Evolutionary conservation across 1,139 yeast genomes (phyloP).

Genomic region (Arxiozyma telluris): DNA sequence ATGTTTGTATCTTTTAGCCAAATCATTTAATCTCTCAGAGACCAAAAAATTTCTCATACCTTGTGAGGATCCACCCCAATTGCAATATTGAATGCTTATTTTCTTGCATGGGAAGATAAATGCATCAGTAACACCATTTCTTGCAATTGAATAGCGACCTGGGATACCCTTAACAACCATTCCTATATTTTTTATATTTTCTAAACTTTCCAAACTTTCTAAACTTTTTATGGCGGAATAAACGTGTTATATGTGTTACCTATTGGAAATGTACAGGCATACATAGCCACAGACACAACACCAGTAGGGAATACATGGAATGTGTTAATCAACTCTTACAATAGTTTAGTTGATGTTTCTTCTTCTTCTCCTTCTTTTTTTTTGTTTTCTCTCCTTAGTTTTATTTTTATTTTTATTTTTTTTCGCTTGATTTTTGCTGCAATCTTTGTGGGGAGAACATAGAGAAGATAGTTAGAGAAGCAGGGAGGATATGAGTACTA

Average conservation of each 20-base stretch:
- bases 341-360: no score
- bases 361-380: neutral
- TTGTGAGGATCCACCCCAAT: conserved; percentile 90
- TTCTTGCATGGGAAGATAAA: conserved; percentile 57
- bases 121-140: conserved; percentile 71
- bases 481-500: no score
- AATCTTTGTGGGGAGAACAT: no score
- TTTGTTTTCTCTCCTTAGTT: neutral
- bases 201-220: neutral
- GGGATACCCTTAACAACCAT: conserved; percentile 41
- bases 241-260: no score
- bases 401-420: conserved; percentile 23
- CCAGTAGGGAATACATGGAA: no score
- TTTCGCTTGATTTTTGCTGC: no score
- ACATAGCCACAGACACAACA: no score
- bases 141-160: conserved; percentile 43
- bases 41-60: conserved; percentile 64
- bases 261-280: no score
- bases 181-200: no score
- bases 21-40: conserved; percentile 42
- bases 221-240: no score
- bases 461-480: no score
- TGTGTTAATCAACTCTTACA: no score
- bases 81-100: conserved; percentile 70
- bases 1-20: conserved; percentile 54